Conservation (phyloP, 225 moss, liverwort and hornwort genomes). For the Straminergon stramineum region DNA sequence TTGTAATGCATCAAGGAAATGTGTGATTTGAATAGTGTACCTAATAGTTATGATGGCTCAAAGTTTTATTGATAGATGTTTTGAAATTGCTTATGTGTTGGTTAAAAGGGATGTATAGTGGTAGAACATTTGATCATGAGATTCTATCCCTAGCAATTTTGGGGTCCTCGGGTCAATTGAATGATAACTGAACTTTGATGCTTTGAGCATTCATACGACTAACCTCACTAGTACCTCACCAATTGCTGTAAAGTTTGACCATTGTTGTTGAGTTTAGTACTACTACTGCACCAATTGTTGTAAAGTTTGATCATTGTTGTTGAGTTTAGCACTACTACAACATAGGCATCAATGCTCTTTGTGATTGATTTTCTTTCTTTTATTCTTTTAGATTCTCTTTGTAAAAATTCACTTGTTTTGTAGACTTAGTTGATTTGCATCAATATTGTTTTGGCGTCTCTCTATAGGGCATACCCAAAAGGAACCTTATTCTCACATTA, state of each 20-base stretch:
- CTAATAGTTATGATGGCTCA: neutral
- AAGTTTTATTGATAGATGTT: neutral
- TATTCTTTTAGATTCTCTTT: neutral
- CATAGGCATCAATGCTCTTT: neutral
- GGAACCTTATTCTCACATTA: neutral
- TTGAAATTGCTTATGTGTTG: neutral
- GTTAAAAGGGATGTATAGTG: neutral
- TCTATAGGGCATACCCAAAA: accelerated
- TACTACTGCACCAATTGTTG: neutral
- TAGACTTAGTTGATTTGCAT: neutral
- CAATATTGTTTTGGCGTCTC: neutral
- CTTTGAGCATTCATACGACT: neutral
- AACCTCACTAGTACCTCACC: neutral
- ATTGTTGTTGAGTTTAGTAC: neutral
- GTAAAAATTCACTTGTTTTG: neutral
- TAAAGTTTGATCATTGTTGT: neutral
- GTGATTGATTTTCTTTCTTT: neutral
- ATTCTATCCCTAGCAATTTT: neutral
- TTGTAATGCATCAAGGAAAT: neutral
- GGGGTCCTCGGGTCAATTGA: neutral
- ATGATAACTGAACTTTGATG: neutral
- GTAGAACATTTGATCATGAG: neutral
- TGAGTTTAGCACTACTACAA: neutral
- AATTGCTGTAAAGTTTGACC: neutral
- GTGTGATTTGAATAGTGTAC: neutral